These are phyloP conservation scores for Paraglomus brasilianum DNA, from an alignment of 192 early-diverging fungal species.

Conservation along the genomic window DNA sequence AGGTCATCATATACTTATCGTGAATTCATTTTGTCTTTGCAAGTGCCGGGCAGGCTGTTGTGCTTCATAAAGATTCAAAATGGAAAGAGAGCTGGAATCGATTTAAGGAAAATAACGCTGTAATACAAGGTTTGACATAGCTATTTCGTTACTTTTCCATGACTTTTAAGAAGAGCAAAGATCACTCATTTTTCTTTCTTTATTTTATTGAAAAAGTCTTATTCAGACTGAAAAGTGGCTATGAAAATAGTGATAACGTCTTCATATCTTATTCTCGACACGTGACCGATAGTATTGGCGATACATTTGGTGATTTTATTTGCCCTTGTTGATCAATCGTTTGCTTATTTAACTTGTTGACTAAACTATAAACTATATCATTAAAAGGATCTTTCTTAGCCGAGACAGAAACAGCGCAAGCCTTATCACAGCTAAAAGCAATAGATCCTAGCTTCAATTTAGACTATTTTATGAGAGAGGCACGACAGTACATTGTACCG, in stretches of 20 bases:
- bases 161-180: not conserved
- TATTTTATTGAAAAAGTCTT: conserved; percentile 43
- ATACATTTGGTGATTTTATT: conserved; percentile 60
- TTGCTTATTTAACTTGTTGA: not conserved
- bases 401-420: conserved; percentile 91
- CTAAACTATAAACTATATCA: not conserved
- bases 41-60: conserved; percentile 72
- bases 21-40: not conserved
- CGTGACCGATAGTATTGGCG: conserved; percentile 74
- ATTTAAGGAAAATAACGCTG: conserved; percentile 84
- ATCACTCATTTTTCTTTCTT: conserved; percentile 21
- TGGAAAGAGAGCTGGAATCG: conserved; percentile 90
- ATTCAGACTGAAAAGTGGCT: conserved; percentile 71
- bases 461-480: conserved; percentile 88
- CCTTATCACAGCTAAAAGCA: conserved; percentile 77
- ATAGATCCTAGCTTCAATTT: conserved; percentile 87
- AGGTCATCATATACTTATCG: not conserved
- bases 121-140: conserved; percentile 65
- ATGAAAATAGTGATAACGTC: conserved; percentile 90
- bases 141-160: not conserved
- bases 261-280: conserved; percentile 72
- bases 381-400: conserved; percentile 73
- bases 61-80: conserved; percentile 82
- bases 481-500: conserved; percentile 88
- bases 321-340: not conserved